These are phyloP conservation scores for Helotiales sp. DNA, from an alignment of 2,329 filamentous ascomycete species.

Conservation along the genomic window DNA sequence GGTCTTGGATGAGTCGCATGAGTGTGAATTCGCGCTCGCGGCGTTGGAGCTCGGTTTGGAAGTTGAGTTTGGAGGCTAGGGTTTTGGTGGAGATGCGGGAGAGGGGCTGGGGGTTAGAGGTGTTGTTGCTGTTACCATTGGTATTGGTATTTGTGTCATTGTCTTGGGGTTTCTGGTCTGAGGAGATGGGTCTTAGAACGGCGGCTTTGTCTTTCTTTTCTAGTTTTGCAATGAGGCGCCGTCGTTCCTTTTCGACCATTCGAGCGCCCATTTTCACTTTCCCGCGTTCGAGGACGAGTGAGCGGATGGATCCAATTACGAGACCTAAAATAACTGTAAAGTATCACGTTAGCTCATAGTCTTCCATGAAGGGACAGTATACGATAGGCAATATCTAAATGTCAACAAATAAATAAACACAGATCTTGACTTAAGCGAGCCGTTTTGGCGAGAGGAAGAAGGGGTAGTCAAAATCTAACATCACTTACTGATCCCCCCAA, in stretches of 20 bases:
- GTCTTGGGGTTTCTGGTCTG: neutral
- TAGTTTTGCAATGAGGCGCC: conserved; percentile 53
- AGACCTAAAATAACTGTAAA: conserved; percentile 72
- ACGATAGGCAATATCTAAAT: neutral
- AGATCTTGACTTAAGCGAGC: neutral
- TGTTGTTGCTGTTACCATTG: neutral
- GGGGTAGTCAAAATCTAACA: conserved; percentile 56
- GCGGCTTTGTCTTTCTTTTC: conserved; percentile 51
- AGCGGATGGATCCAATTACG: conserved; percentile 80
- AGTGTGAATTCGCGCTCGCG: conserved; percentile 74
- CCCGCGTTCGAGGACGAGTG: conserved; percentile 63
- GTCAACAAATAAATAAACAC: neutral
- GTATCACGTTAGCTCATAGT: neutral
- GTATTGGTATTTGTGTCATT: neutral
- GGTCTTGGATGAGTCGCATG: conserved; percentile 79
- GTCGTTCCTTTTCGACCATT: conserved; percentile 64
- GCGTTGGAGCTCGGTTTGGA: conserved; percentile 58
- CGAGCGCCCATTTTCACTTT: conserved; percentile 58
- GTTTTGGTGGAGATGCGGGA: conserved; percentile 21
- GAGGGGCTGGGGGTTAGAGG: neutral
- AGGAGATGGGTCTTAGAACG: conserved; percentile 52
- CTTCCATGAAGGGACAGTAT: neutral
- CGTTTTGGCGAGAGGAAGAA: neutral
- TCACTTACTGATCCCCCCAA: conserved; percentile 68
- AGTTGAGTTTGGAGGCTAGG: neutral